A percentile compares a stretch with the other conserved stretches of the same genome.
These are phyloP conservation scores for Dioscorea alata DNA, from an alignment of 106 monocot species.

Conservation along the genomic window DNA sequence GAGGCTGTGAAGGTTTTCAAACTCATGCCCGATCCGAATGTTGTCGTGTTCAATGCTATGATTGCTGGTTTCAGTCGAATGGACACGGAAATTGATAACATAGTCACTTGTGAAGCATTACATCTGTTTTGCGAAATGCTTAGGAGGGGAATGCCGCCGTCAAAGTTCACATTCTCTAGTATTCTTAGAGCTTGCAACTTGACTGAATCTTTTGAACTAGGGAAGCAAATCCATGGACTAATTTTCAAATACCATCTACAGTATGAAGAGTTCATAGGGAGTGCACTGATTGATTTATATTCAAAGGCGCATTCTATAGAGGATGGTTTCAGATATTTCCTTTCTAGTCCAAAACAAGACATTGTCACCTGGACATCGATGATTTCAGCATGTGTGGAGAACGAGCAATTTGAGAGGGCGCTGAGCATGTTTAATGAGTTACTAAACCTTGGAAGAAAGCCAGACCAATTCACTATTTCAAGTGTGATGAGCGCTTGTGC, in stretches of 20 bases:
- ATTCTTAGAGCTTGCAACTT: conserved; percentile 51
- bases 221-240: conserved; percentile 61
- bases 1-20: conserved; percentile 42
- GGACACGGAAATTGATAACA: conserved; percentile 11
- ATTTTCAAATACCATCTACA: conserved; percentile 40
- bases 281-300: conserved; percentile 67
- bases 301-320: conserved; percentile 25
- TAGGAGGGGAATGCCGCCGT: conserved; percentile 41
- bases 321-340: conserved; percentile 50
- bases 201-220: conserved; percentile 35
- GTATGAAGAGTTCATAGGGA: conserved; percentile 54
- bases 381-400: conserved; percentile 51
- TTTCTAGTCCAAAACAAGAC: conserved; percentile 38
- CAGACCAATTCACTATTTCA: conserved; percentile 53
- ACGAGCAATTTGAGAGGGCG: conserved; percentile 44
- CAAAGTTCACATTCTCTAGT: conserved; percentile 75
- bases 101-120: conserved; percentile 34
- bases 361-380: conserved; percentile 61
- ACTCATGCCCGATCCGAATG: conserved; percentile 31
- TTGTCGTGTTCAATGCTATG: conserved; percentile 66
- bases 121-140: conserved; percentile 41
- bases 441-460: conserved; percentile 29
- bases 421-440: conserved; percentile 40
- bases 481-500: conserved; percentile 66
- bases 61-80: conserved; percentile 38